Conservation (phyloP, 78 protist species). For the Cavenderia fasciculata region DNA sequence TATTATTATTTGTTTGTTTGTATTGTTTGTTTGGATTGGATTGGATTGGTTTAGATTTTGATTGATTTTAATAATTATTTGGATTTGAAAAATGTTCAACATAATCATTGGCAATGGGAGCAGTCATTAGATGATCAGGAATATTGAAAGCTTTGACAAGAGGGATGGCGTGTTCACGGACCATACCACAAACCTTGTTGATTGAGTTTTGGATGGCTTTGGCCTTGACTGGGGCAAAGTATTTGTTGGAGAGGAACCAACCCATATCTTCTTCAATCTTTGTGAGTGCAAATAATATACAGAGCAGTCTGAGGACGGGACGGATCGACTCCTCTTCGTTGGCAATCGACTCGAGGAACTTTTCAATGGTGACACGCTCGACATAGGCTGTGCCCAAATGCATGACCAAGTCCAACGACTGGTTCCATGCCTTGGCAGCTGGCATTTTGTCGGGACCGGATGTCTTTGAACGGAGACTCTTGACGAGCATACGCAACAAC, state of each 20-base stretch:
- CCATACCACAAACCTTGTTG: conserved; percentile 45
- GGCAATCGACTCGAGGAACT: conserved; percentile 60
- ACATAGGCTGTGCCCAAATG: conserved; percentile 63
- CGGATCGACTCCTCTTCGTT: conserved; percentile 1
- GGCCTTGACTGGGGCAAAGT: conserved; percentile 74
- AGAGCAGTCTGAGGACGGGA: conserved; percentile 30
- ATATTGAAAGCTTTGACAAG: conserved; percentile 85
- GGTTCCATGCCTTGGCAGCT: conserved; percentile 60
- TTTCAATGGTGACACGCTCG: conserved; percentile 75
- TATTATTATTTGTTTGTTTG: too few relatives aligned
- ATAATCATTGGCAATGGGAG: conserved; percentile 85
- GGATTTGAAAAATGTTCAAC: conserved; percentile 69
- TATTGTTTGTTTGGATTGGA: too few relatives aligned
- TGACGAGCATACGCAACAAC: conserved; percentile 29
- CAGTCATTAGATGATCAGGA: conserved; percentile 66
- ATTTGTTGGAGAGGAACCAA: conserved; percentile 73
- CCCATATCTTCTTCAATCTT: conserved; percentile 73
- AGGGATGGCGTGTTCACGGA: conserved; percentile 67
- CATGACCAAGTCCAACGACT: conserved; percentile 13
- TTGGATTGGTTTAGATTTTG: too few relatives aligned
- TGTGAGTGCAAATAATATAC: conserved; percentile 49
- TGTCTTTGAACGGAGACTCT: conserved; percentile 10
- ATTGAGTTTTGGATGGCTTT: conserved; percentile 67
- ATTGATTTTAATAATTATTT: conserved; percentile 43
- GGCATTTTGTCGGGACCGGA: conserved; percentile 62